These are phyloP conservation scores for Thelonectria rubi DNA, from an alignment of 2,329 filamentous ascomycete species.

Conservation along the genomic window DNA sequence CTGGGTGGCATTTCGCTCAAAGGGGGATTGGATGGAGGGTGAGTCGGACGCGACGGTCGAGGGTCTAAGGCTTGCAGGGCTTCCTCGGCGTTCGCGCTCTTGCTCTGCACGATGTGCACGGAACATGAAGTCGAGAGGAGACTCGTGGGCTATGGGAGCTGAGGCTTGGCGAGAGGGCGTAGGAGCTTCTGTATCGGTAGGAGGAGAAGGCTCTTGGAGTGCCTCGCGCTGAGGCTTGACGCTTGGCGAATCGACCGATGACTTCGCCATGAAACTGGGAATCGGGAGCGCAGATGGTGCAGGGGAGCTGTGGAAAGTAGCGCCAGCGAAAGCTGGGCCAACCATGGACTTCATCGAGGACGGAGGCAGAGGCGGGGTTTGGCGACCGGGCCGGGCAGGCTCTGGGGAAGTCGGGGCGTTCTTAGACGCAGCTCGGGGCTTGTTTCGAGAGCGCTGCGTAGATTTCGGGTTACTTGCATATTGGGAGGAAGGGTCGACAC, in stretches of 20 bases:
- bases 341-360: constrained; percentile 55
- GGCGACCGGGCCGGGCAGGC: constrained; percentile 50
- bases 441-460: constrained; percentile 46
- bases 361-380: constrained; percentile 55
- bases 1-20: constrained; percentile 38
- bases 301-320: constrained; percentile 94
- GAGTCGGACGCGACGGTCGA: constrained; percentile 57
- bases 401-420: constrained; percentile 53
- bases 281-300: constrained; percentile 90
- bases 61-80: constrained; percentile 56
- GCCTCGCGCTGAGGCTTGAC: constrained; percentile 47
- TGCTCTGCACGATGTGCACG: constrained; percentile 84
- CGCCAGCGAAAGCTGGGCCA: constrained; percentile 81
- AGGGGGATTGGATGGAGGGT: constrained; percentile 56
- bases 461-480: constrained; percentile 40
- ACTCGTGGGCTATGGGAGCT: constrained; percentile 60
- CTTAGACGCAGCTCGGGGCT: constrained; percentile 43
- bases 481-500: constrained; percentile 48
- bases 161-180: constrained; percentile 54
- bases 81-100: constrained; percentile 65
- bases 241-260: constrained; percentile 71
- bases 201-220: constrained; percentile 58
- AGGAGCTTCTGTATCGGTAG: constrained; percentile 61
- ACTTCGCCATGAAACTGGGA: constrained; percentile 84
- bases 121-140: constrained; percentile 91